Conservation (phyloP, 1,284 basidiomycete genomes). For the Malassezia cuniculi region DNA sequence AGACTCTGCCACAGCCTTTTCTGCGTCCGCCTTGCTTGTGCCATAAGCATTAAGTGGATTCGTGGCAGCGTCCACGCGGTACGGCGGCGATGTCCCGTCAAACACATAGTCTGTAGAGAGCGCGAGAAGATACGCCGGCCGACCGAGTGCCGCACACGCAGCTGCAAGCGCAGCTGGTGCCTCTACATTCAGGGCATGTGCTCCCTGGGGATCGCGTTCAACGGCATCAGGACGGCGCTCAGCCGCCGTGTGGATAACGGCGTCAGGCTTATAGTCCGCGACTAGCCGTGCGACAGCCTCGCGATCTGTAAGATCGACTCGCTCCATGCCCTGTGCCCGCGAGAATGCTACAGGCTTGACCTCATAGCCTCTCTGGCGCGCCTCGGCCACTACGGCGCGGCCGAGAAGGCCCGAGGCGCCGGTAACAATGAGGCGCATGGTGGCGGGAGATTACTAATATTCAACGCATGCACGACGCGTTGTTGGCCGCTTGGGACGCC, state of each 20-base stretch:
- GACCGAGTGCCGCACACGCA: constrained; percentile 1
- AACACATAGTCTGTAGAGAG: constrained; percentile 48
- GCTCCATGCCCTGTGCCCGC: constrained; percentile 37
- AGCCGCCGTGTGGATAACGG: constrained; percentile 49
- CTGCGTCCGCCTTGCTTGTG: constrained; percentile 33
- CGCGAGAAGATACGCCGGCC: constrained; percentile 44
- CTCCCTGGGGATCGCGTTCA: constrained; percentile 46
- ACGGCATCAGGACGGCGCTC: constrained; percentile 47
- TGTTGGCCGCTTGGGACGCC: no score
- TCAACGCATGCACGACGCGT: no score
- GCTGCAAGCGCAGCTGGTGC: constrained; percentile 46
- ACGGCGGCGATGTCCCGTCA: constrained; percentile 47
- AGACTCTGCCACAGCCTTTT: constrained; percentile 39
- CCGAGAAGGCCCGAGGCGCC: constrained; percentile 51
- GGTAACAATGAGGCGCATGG: constrained; percentile 45
- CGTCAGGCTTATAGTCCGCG: constrained; percentile 43
- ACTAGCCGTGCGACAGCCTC: constrained; percentile 46
- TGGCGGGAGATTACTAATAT: constrained; percentile 1
- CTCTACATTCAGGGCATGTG: constrained; percentile 48
- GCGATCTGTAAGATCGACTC: constrained; percentile 47
- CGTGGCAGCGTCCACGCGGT: constrained; percentile 46
- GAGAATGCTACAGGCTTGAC: constrained; percentile 46
- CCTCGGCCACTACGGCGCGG: constrained; percentile 43
- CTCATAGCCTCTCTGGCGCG: constrained; percentile 14
- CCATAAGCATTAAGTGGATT: constrained; percentile 50